Base-by-base conservation (phyloP, 2,329 filamentous ascomycete species). In the Fusarium papillatum region DNA sequence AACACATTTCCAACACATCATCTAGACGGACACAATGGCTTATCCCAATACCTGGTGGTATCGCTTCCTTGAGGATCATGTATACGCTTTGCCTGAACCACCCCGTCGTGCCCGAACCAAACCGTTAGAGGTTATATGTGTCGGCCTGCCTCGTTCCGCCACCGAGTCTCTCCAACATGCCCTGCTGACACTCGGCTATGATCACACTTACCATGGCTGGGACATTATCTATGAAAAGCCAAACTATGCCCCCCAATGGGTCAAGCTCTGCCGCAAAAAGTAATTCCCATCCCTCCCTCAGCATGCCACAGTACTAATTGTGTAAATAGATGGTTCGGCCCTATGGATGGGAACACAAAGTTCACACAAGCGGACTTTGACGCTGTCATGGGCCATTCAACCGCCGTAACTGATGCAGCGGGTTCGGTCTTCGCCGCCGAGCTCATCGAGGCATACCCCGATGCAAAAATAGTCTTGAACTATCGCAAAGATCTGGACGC, bases 91-190 rank as follows among this genome's bases (percentile, higher is more conserved):
- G 2, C 68, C 73, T 19, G 74, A 78, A 7, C 67, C 77, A 26
- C 69, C 74, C 2, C 41, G 60, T 10, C 71, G 67, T 5, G 78
- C 61, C 38, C 80, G 83, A 26, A 83, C 78, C 2, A 80, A 80
- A 67, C 82, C 83, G 8, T 81, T 85, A 77, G 72, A 84, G 61
- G 80, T 84, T 8, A 69, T 84, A 6, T 83, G 81, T 66, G 80
- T 84, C 29, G 82, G 83, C 17, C 69, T 78, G 6, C 82, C 83
- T 7, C 81, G 82, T 22, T 78, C 77, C n/a, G 82, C 73, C 19
- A 84, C 83, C 26, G 83, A 84, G 55, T 84, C 83, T 1, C 78
- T 85, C 2, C 83, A 82, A 62, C 74, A 81, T 9, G 83, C 80
- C 13, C 76, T 84, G 1, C 64, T 81, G 9, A 74, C 60, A 16